Percentiles rank a stretch among this genome's conserved stretches.
phyloP scores from a whole-genome alignment of 148 eudicot genomes.

The Cornus kousa region DNA sequence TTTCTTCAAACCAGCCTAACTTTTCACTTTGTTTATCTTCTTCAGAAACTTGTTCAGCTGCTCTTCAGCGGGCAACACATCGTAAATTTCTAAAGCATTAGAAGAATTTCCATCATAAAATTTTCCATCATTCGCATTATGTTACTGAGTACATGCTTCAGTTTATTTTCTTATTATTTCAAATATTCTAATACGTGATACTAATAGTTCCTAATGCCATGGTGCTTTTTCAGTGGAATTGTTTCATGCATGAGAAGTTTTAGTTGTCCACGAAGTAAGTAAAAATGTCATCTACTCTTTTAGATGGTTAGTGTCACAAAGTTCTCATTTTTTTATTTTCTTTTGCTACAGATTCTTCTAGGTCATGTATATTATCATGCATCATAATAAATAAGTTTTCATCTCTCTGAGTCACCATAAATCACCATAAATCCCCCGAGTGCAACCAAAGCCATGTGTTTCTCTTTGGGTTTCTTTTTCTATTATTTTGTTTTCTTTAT shows the following conservation, averaged over 20 bases:
- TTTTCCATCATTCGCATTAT: background rate
- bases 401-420: too few species aligned
- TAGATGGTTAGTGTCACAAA: background rate
- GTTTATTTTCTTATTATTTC: background rate
- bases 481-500: background rate
- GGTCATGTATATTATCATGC: too few species aligned
- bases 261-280: slow-evolving; percentile 18
- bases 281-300: background rate
- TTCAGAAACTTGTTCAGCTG: slow-evolving; percentile 25
- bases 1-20: background rate
- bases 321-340: too few species aligned
- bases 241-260: slow-evolving; percentile 20
- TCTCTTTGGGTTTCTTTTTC: background rate
- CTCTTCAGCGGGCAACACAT: slow-evolving; percentile 6
- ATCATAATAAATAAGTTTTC: too few species aligned
- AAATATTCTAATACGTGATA: background rate
- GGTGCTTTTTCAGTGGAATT: slow-evolving; percentile 10
- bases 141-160: background rate
- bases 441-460: too few species aligned
- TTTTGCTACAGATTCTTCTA: too few species aligned
- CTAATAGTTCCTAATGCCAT: background rate
- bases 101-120: background rate
- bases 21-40: background rate
- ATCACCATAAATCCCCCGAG: too few species aligned
- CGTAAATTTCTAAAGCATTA: slow-evolving; percentile 10